Evolutionary conservation across 805 yeast genomes (phyloP).

Genomic region (Kazachstania martiniae): DNA sequence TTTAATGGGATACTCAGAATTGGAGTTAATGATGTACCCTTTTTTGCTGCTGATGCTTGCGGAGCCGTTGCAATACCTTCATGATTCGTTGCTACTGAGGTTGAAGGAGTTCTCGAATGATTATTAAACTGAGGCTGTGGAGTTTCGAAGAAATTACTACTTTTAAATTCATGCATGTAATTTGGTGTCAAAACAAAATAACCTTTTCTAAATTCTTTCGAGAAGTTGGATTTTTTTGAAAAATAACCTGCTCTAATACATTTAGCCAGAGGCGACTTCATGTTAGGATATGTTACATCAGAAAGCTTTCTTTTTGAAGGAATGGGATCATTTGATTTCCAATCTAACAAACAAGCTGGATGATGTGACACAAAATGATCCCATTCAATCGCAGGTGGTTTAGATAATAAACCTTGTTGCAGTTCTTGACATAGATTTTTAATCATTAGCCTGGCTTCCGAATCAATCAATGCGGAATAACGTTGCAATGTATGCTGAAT

Average conservation of each 20-base stretch:
- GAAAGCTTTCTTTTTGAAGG: constrained; percentile 37
- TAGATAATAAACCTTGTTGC: constrained; percentile 36
- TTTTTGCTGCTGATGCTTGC: neutral
- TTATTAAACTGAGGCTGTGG: neutral
- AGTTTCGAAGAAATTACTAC: constrained; percentile 24
- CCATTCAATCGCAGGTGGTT: constrained; percentile 60
- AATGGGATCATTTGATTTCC: constrained; percentile 31
- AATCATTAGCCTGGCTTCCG: constrained; percentile 44
- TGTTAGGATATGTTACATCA: constrained; percentile 44
- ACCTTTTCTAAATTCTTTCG: constrained; percentile 50
- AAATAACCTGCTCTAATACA: constrained; percentile 50
- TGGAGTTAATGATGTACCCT: constrained; percentile 28
- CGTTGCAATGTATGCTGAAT: constrained; percentile 45
- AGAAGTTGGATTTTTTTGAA: constrained; percentile 51
- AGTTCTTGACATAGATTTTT: constrained; percentile 38
- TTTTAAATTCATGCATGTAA: constrained; percentile 55
- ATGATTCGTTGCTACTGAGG: neutral
- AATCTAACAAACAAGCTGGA: constrained; percentile 30
- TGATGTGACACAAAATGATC: constrained; percentile 46
- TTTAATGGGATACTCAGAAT: constrained; percentile 32
- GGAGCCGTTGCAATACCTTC: neutral
- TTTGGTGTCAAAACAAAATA: constrained; percentile 61
- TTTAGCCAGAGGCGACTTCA: constrained; percentile 39
- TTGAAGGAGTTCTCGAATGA: neutral
- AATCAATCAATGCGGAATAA: constrained; percentile 40